phyloP scores from a whole-genome alignment of 2,329 filamentous ascomycete genomes.

The Aspergillus candidus region DNA sequence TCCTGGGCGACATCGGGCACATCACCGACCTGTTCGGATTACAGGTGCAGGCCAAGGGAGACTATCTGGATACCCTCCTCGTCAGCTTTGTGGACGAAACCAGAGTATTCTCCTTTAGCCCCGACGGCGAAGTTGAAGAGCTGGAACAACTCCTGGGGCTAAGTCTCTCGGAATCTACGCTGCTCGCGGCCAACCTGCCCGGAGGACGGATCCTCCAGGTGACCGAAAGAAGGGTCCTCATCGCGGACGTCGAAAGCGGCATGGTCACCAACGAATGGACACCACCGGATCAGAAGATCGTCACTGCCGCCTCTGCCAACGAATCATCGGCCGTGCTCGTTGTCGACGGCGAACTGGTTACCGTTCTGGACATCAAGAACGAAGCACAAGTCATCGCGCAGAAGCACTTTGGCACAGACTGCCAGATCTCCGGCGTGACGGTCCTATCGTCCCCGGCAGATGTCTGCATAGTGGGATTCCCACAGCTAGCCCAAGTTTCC shows the following conservation, averaged over 20 bases:
- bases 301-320: conserved; percentile 75
- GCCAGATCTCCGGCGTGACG: conserved; percentile 81
- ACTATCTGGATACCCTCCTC: conserved; percentile 60
- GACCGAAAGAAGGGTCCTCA: conserved; percentile 56
- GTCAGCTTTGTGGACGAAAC: conserved; percentile 81
- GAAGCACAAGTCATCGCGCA: conserved; percentile 54
- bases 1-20: conserved; percentile 71
- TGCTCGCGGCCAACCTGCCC: conserved; percentile 62
- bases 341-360: conserved; percentile 64
- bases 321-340: conserved; percentile 65
- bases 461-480: conserved; percentile 78
- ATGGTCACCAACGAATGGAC: conserved; percentile 44
- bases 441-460: conserved; percentile 58
- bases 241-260: conserved; percentile 54
- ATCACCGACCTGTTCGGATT: conserved; percentile 69
- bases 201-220: conserved; percentile 67
- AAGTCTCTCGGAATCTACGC: conserved; percentile 61
- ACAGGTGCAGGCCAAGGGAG: conserved; percentile 43
- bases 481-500: conserved; percentile 73
- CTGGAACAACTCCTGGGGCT: conserved; percentile 69
- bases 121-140: conserved; percentile 77
- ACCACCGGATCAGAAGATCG: conserved; percentile 45
- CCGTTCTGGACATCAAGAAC: conserved; percentile 59
- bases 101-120: conserved; percentile 69
- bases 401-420: conserved; percentile 57